These are phyloP conservation scores for Discostella stelligera DNA, from an alignment of 352 stramenopile genomes.

Conservation along the genomic window DNA sequence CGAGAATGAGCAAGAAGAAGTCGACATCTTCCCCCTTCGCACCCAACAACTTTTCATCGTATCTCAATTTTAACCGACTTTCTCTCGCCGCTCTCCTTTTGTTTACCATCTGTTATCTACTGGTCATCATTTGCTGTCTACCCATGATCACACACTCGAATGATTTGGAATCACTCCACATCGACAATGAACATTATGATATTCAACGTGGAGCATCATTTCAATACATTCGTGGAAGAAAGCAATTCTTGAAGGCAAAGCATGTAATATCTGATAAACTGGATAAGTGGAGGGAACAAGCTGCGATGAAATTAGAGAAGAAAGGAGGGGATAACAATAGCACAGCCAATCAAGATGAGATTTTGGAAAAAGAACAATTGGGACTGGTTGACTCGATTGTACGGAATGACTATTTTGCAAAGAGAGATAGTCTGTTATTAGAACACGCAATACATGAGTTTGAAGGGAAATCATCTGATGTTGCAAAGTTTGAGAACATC, in stretches of 20 bases:
- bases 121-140: constrained; percentile 38
- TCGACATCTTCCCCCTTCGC: neutral
- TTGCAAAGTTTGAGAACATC: neutral
- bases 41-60: constrained; percentile 23
- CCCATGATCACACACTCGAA: constrained; percentile 34
- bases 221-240: constrained; percentile 32
- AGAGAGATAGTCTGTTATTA: constrained; percentile 23
- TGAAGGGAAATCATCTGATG: constrained; percentile 7
- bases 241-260: constrained; percentile 14
- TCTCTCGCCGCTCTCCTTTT: constrained; percentile 14
- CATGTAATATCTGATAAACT: constrained; percentile 4
- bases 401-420: constrained; percentile 16
- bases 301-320: neutral
- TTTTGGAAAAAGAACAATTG: constrained; percentile 3
- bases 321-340: constrained; percentile 31
- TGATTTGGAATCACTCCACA: constrained; percentile 6
- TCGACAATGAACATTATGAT: constrained; percentile 10
- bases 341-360: constrained; percentile 1
- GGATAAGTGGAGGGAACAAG: constrained; percentile 27
- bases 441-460: constrained; percentile 26
- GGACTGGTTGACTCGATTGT: constrained; percentile 11
- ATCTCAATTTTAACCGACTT: constrained; percentile 29
- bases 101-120: constrained; percentile 26
- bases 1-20: constrained; percentile 4
- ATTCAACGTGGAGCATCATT: constrained; percentile 30